Evolutionary conservation across 345 rosid species (phyloP), one percentile per base, ranked within the genome.

Genomic region (Gossypium australe): DNA sequence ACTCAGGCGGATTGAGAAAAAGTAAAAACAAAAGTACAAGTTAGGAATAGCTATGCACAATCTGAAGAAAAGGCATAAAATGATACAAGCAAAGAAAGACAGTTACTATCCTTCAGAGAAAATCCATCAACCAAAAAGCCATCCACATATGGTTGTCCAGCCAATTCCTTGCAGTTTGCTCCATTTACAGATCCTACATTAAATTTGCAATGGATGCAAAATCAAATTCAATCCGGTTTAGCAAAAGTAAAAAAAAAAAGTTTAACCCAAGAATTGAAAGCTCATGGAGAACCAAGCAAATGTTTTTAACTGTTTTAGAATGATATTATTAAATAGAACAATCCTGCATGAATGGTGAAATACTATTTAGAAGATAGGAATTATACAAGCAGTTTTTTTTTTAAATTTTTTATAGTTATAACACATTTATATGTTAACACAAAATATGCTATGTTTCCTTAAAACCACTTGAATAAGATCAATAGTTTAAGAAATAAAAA

Each of bases 51-150:
- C 34, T 1, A 20, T 14, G 73, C 64, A 34, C 27, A 38, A 24
- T 9, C 34, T 75, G 48, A 11, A 58, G 27, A 61, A n/a, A 25
- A 55, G 22, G 13, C 58, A 53, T n/a, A 11, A 34, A 17, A 66
- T 66, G 44, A 22, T 25, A 53, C 6, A 29, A 44, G 11, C 25
- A 56, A 56, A 18, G 22, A 4, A 34, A 18, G n/a, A 18, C 34
- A 62, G 20, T 55, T 10, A 49, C 34, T 13, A 71, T 87, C 93
- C 91, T 90, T 89, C 25, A 89, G 76, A 53, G 93, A 90, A 75
- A 93, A 91, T 73, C 93, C 96, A 9, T 90, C 93, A 53, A 90
- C 93, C 84, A 90, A 85, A 84, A 90, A 90, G 71, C 91, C 91
- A 75, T 89, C 96, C 34, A 90, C 82, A 75, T 90, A 90, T 3